A percentile compares a stretch with the other conserved stretches of the same genome.
phyloP scores from a whole-genome alignment of 257 asterid genomes.

The Nicotiana obtusifolia region DNA sequence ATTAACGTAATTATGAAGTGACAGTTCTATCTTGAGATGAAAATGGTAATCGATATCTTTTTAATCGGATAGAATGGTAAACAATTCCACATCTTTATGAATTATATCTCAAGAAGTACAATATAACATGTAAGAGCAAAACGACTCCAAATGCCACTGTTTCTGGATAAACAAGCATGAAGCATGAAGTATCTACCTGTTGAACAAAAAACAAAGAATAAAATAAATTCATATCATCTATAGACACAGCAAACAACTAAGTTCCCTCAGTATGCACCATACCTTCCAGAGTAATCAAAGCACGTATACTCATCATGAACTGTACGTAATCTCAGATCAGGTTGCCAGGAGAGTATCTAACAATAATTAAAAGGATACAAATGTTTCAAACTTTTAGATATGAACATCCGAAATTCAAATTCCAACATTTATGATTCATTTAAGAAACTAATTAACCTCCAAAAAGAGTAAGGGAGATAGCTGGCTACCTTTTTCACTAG shows the following conservation, averaged over 20 bases:
- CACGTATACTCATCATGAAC: conserved; percentile 87
- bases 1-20: neutral
- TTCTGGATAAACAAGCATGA: neutral
- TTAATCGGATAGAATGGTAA: neutral
- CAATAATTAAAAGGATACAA: conserved; percentile 4
- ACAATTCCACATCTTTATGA: no score
- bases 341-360: conserved; percentile 89
- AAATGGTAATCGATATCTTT: neutral
- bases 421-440: neutral
- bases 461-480: neutral
- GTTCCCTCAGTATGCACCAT: conserved; percentile 21
- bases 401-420: neutral
- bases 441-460: neutral
- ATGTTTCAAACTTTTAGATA: neutral
- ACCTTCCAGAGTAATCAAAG: conserved; percentile 91
- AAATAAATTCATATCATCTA: neutral
- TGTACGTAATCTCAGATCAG: conserved; percentile 57
- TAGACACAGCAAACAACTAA: conserved; percentile 8
- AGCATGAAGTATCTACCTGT: neutral
- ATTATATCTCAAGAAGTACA: neutral
- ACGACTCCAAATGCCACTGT: neutral
- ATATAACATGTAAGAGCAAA: neutral
- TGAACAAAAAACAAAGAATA: neutral
- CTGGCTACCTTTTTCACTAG: conserved; percentile 54
- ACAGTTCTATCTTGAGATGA: neutral